Evolutionary conservation across 345 rosid species (phyloP), one percentile per base, ranked within the genome.

Genomic region (Zanthoxylum bungeanum): DNA sequence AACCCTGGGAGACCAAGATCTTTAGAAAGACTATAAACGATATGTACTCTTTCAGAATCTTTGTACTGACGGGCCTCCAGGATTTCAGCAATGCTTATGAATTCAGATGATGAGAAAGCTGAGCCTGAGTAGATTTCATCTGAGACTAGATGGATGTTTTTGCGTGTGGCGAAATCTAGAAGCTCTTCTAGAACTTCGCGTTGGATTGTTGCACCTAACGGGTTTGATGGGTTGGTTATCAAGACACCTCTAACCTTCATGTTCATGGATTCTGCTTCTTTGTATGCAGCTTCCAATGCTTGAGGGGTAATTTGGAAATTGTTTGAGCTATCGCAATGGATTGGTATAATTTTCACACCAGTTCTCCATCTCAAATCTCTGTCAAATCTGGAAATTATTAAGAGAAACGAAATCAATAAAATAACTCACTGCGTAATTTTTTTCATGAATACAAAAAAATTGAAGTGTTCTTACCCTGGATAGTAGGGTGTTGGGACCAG

Each of bases 1-100:
- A 94, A 94, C 44, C 98, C 98, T 0, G 98, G 98, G 19, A 94
- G 95, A 59, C 98, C 97, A 3, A 94, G 95, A 80, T 94, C 98
- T 70, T 94, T 94, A 11, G 98, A 94, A 16, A 94, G 95, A 59
- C 97, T 90, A 62, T 95, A 95, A 8, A 95, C 99, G 47, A 95
- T 90, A 86, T 95, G 99, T 58, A 95, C 93, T 71, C 92, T 81
- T 68, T 95, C 99, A 3, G 83, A 71, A 59, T 83, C 78, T 49
- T 66, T 79, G 60, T 81, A 76, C 4, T 71, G 66, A 9, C 84
- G 77, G 0, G 71, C 61, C 37, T 85, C 78, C 0, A 95, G 91
- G 57, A 92, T 81, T 66, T 95, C 99, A 0, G 97, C 91, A 24
- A 95, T 75, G 79, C 99, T 95, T 6, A 87, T 74, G 76, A 95